Base-by-base conservation (phyloP, 208 protist species). In the Phytomonas sp. region DNA sequence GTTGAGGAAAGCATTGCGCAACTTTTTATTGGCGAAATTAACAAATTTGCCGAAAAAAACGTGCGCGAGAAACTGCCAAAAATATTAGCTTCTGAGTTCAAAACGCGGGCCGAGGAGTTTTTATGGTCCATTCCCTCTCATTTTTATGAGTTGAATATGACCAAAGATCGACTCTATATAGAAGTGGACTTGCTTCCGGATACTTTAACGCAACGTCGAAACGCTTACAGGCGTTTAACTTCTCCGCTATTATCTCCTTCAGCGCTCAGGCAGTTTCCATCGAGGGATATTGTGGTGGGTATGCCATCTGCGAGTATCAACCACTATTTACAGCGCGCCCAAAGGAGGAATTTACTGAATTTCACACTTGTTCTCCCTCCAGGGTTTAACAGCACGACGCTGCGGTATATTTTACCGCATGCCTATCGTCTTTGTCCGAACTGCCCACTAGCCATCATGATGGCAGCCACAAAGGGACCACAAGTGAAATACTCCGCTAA, bases 21-120 rank as follows among this genome's bases (percentile, higher is more conserved):
- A 32, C 4, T 88, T 0, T 81, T 94, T 60, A 76, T 82, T 36
- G 82, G 84, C 5, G 68, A 94, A 40, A 60, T 94, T 31, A 78
- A 94, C 63, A 68, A 67, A 11, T 62, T 80, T 59, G 80, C 89
- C 31, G 75, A 69, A 20, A 34, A 43, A 11, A 70, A 78, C 60
- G 60, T 89, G 2, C 73, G 81, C 60, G 73, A 74, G 53, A 64
- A 80, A 61, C 34, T 94, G 30, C 78, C 74, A 9, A 65, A 60
- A 53, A 70, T 40, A 51, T 62, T 73, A 29, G 51, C 74, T 4
- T 11, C 26, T 2, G 20, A 26, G 46, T 56, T 56, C 0, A 11
- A 56, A 56, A 56, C 46, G 17, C 11, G 46, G 1, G 6, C 20
- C 20, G 46, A 56, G 20, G 0, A 20, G 46, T 20, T 56, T 26